A percentile compares a stretch with the other conserved stretches of the same genome.
phyloP scores from a whole-genome alignment of 2,329 filamentous ascomycete species.

The Fusarium robinianum region DNA sequence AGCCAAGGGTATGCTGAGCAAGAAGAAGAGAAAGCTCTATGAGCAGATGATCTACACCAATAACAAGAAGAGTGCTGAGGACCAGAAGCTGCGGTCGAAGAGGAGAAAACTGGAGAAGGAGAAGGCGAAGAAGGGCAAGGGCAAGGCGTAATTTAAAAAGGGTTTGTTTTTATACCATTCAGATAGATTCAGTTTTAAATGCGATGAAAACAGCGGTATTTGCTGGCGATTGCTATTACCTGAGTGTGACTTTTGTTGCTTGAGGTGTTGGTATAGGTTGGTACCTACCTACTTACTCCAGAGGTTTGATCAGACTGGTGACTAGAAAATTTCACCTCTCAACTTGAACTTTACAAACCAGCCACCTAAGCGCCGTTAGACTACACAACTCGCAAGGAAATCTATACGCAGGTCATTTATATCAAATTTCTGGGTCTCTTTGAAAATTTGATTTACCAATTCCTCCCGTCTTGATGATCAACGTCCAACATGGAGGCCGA shows the following conservation, averaged over 20 bases:
- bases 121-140: slow-evolving; percentile 46
- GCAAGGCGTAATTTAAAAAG: slow-evolving; percentile 44
- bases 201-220: slow-evolving; percentile 26
- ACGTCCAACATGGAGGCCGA: slow-evolving; percentile 27
- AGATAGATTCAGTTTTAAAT: slow-evolving; percentile 36
- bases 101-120: slow-evolving; percentile 84
- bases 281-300: too few species aligned
- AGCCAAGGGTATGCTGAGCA: slow-evolving; percentile 96
- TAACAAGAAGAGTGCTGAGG: slow-evolving; percentile 88
- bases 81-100: slow-evolving; percentile 85
- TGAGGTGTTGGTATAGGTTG: neutral
- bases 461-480: neutral
- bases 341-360: slow-evolving; percentile 26
- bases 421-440: neutral
- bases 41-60: slow-evolving; percentile 98
- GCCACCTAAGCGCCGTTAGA: neutral
- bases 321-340: slow-evolving; percentile 1
- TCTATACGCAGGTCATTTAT: too few species aligned
- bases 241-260: too few species aligned
- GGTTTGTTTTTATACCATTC: slow-evolving; percentile 38
- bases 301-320: too few species aligned
- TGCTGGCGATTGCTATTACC: too few species aligned
- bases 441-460: neutral
- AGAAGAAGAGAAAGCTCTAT: slow-evolving; percentile 95
- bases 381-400: too few species aligned